Conservation (phyloP, 768 basidiomycete species). For the Podaxis carcinomalis region DNA sequence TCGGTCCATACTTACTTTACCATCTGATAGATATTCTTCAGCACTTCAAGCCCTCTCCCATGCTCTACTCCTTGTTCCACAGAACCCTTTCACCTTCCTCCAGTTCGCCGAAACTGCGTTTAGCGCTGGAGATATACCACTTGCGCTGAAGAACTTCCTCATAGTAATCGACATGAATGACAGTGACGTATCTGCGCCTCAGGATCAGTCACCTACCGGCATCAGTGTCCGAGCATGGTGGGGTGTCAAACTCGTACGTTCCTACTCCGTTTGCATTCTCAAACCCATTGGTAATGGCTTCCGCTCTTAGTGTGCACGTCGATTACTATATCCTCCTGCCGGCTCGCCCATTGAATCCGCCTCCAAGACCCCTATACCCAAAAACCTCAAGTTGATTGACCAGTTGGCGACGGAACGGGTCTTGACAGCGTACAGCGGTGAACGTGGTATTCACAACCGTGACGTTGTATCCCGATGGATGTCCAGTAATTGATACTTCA, state of each 20-base stretch:
- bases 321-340: constrained; percentile 39
- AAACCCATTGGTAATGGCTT: background rate
- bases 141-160: constrained; percentile 78
- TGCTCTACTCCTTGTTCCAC: constrained; percentile 75
- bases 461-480: constrained; percentile 45
- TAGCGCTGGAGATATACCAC: constrained; percentile 66
- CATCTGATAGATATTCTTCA: constrained; percentile 53
- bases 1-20: background rate
- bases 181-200: constrained; percentile 39
- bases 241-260: constrained; percentile 73
- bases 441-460: constrained; percentile 35
- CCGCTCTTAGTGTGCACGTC: constrained; percentile 50
- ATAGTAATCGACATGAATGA: constrained; percentile 77
- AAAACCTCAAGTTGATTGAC: constrained; percentile 55
- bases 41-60: constrained; percentile 79
- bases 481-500: constrained; percentile 19
- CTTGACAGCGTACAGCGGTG: constrained; percentile 54
- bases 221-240: constrained; percentile 76
- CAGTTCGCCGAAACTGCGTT: constrained; percentile 88
- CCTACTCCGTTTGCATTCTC: background rate
- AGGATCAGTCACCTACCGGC: constrained; percentile 42
- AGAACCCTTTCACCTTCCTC: constrained; percentile 82
- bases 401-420: constrained; percentile 72
- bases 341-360: constrained; percentile 36
- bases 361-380: constrained; percentile 56